phyloP scores from a whole-genome alignment of 768 basidiomycete species.

The Suillus americanus region DNA sequence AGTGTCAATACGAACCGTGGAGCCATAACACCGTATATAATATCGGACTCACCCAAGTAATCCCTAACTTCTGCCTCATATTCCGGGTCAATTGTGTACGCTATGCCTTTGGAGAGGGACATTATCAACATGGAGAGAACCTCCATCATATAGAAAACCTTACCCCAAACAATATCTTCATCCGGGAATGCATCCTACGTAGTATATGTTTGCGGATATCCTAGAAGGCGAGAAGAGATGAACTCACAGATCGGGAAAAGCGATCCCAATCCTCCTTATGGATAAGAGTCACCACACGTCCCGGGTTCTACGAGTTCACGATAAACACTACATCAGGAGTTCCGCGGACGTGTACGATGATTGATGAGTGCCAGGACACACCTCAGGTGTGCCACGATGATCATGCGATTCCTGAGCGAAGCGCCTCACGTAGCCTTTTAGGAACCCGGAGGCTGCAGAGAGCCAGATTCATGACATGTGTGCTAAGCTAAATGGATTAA shows the following conservation, averaged over 20 bases:
- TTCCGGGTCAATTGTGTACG: constrained; percentile 82
- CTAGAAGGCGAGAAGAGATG: background rate
- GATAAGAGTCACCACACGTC: constrained; percentile 87
- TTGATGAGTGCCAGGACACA: constrained; percentile 25
- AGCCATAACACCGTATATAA: background rate
- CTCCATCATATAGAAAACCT: constrained; percentile 7
- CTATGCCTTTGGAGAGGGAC: constrained; percentile 53
- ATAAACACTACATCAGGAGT: background rate
- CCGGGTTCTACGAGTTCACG: constrained; percentile 58
- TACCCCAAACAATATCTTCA: constrained; percentile 62
- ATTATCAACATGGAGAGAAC: background rate
- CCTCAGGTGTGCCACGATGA: constrained; percentile 88
- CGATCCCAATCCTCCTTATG: constrained; percentile 86
- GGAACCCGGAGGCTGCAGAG: constrained; percentile 68
- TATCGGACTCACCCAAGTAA: constrained; percentile 65
- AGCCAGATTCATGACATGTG: background rate
- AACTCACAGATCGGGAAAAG: constrained; percentile 61
- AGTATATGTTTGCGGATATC: background rate
- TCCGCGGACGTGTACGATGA: background rate
- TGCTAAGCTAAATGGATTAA: background rate
- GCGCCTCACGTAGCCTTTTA: constrained; percentile 87
- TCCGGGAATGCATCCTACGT: constrained; percentile 32
- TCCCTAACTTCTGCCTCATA: constrained; percentile 76
- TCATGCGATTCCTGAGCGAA: constrained; percentile 93
- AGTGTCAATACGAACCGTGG: background rate